Base-by-base conservation (phyloP, 2,329 filamentous ascomycete species). In the Xylaria sp. region DNA sequence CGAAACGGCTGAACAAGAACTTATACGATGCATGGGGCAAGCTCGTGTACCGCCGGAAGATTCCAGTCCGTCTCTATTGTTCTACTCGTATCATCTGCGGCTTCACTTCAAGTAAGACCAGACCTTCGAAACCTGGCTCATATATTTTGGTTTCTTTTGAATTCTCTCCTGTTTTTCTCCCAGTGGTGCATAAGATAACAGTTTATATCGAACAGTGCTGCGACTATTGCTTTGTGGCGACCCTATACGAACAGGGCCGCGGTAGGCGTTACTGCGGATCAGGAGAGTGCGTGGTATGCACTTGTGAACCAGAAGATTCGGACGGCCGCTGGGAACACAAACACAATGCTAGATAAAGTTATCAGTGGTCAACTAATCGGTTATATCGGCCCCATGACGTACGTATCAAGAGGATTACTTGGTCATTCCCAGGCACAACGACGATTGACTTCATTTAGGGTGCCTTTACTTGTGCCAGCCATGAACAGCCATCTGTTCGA, bases 401-500 rank as follows among this genome's bases (percentile, higher is more conserved):
- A 64, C 9, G 54, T 58, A 51, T 33, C 10, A 10, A 36, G 33
- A 36, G 33, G 33, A 10, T 7, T 36, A 8, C 33, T 36, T 36
- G 33, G 33, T 8, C 18, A 13, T 36, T 55, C 54, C 25, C 36
- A 33, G 28, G 10, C 25, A 20, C 18, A 33, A 48, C 48, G 0
- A 43, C 41, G 6, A 55, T 33, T 68, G 39, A 68, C 52, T 20
- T 13, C 12, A 48, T 41, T 8, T 31, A 69, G 67, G 13, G 67
- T 69, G 2, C 67, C 67, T 15, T 15, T 69, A 23, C 67, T 69
- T 54, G 67, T 69, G 25, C 67, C 67, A 36, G 67, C 63, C 20
- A 69, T 69, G 67, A 66, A 66, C 33, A 69, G 67, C 9, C 67
- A 69, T 58, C 67, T 69, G 36, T 52, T 69, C 20, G 67, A 69